Percentiles rank a stretch among this genome's conserved stretches.
phyloP scores from a whole-genome alignment of 2,329 filamentous ascomycete genomes.

The Ophiocordyceps camponoti-leonardi region DNA sequence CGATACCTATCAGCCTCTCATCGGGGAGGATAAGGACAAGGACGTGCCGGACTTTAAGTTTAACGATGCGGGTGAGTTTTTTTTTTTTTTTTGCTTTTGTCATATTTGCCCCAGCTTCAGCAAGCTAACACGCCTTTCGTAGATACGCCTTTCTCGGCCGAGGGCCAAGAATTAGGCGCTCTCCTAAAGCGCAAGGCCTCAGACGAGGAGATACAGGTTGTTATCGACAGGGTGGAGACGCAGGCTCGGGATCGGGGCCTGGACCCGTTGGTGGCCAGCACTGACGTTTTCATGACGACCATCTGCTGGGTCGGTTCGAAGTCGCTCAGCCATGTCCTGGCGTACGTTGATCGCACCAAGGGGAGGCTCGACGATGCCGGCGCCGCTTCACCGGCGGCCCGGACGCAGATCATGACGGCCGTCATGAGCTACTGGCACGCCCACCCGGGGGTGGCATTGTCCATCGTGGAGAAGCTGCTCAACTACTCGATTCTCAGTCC shows the following conservation, averaged over 20 bases:
- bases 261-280: slow-evolving; percentile 71
- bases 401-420: slow-evolving; percentile 74
- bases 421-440: slow-evolving; percentile 89
- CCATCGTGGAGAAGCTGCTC: slow-evolving; percentile 88
- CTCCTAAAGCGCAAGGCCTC: slow-evolving; percentile 71
- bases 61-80: slow-evolving; percentile 47
- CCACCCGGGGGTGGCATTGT: slow-evolving; percentile 80
- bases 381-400: slow-evolving; percentile 54
- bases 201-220: slow-evolving; percentile 70
- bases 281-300: slow-evolving; percentile 83
- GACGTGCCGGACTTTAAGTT: slow-evolving; percentile 96
- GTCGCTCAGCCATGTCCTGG: slow-evolving; percentile 87
- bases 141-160: slow-evolving; percentile 66
- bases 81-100: too few relatives aligned
- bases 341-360: slow-evolving; percentile 89
- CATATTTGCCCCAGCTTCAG: background rate
- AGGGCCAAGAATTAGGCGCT: slow-evolving; percentile 67
- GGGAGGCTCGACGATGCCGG: slow-evolving; percentile 71
- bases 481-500: slow-evolving; percentile 94
- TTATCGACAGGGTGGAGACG: slow-evolving; percentile 69
- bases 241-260: slow-evolving; percentile 53
- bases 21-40: slow-evolving; percentile 77
- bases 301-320: slow-evolving; percentile 92
- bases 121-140: background rate
- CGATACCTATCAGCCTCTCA: slow-evolving; percentile 62